phyloP scores from a whole-genome alignment of 495 filamentous ascomycete species.

The Xylaria intraflava region DNA sequence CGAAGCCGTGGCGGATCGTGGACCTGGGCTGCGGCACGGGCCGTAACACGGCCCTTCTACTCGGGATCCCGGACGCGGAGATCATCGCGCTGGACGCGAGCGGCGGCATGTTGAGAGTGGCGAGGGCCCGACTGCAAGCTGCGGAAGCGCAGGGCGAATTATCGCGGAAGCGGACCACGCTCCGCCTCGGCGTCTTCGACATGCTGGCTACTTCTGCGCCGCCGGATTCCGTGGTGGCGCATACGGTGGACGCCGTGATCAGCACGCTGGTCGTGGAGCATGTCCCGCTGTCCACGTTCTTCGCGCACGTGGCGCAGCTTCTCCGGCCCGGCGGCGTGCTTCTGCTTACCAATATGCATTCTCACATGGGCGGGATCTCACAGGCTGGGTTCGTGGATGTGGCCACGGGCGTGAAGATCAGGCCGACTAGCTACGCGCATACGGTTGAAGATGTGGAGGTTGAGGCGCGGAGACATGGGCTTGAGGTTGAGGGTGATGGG shows the following conservation, averaged over 20 bases:
- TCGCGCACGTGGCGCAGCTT: slow-evolving; percentile 42
- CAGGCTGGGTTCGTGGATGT: slow-evolving; percentile 63
- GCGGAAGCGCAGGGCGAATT: neutral
- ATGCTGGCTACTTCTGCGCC: slow-evolving; percentile 27
- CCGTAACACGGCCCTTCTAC: slow-evolving; percentile 57
- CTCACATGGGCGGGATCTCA: slow-evolving; percentile 56
- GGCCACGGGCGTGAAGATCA: slow-evolving; percentile 52
- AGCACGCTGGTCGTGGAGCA: slow-evolving; percentile 68
- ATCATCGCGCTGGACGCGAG: slow-evolving; percentile 35
- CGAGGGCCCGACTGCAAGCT: slow-evolving; percentile 29
- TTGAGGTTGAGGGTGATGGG: slow-evolving; percentile 37
- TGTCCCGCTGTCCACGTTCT: slow-evolving; percentile 52
- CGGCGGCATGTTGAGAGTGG: slow-evolving; percentile 49
- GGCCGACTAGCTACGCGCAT: slow-evolving; percentile 57
- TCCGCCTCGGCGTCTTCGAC: slow-evolving; percentile 33
- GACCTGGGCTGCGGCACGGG: slow-evolving; percentile 68
- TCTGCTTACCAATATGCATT: slow-evolving; percentile 68
- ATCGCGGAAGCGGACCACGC: neutral
- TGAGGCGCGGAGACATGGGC: slow-evolving; percentile 47
- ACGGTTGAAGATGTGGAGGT: slow-evolving; percentile 46
- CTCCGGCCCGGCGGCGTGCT: slow-evolving; percentile 47
- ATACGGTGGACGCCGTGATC: slow-evolving; percentile 42
- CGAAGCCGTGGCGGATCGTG: slow-evolving; percentile 37
- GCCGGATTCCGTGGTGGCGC: slow-evolving; percentile 3
- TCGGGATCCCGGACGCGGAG: slow-evolving; percentile 23